Conservation (phyloP, 495 filamentous ascomycete species). For the Neurospora intermedia region DNA sequence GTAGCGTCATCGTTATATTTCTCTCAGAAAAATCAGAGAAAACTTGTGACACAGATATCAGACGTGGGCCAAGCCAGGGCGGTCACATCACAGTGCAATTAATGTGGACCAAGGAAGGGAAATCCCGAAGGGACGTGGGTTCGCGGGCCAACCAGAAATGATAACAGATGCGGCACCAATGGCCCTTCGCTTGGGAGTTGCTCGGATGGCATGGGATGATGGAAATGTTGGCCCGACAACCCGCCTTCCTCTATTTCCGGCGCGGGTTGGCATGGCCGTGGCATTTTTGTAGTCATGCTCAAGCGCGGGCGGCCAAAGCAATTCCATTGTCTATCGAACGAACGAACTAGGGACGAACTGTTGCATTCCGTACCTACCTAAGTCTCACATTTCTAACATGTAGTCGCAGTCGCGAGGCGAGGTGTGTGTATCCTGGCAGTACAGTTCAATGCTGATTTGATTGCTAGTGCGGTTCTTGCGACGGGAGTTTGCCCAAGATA, state of each 20-base stretch:
- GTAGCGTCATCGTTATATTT: background rate
- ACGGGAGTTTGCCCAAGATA: no score
- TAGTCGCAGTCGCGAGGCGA: background rate
- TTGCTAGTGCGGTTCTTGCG: no score
- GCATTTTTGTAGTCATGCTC: background rate
- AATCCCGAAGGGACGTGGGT: conserved; percentile 9
- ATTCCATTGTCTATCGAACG: background rate
- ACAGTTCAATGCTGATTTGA: background rate
- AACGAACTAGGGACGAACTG: background rate
- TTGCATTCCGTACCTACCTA: background rate
- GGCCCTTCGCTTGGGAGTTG: background rate
- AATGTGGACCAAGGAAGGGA: conserved; percentile 4
- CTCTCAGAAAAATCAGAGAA: background rate
- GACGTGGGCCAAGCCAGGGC: background rate
- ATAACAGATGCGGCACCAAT: background rate
- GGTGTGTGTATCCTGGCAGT: background rate
- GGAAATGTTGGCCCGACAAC: background rate
- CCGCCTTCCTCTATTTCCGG: background rate
- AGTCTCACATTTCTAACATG: background rate
- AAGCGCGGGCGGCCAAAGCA: background rate
- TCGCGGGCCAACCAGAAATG: conserved; percentile 9
- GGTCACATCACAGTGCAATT: background rate
- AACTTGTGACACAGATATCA: background rate
- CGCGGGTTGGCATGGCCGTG: background rate
- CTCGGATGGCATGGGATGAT: background rate